A percentile compares a stretch with the other conserved stretches of the same genome.
Conservation (phyloP, 192 early-diverging fungal species). For the Coemansia sp. region DNA sequence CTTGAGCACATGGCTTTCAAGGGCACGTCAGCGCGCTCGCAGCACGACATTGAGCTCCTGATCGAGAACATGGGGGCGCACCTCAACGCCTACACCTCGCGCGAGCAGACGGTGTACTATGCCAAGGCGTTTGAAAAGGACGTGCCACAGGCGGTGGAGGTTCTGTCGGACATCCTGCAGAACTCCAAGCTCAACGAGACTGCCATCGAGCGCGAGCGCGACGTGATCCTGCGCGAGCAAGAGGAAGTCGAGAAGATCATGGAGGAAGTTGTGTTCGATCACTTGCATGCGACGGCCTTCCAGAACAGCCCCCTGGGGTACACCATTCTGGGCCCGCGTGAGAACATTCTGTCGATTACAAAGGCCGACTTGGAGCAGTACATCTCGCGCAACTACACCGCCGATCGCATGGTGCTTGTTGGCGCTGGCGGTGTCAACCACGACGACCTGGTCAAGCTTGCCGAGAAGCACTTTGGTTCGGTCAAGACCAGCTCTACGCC, state of each 20-base stretch:
- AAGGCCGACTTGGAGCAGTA: slow-evolving; percentile 87
- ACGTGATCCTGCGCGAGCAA: slow-evolving; percentile 95
- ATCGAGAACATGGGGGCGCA: slow-evolving; percentile 99
- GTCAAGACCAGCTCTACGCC: slow-evolving; percentile 65
- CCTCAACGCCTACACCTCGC: slow-evolving; percentile 98
- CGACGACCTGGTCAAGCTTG: slow-evolving; percentile 89
- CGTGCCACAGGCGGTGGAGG: slow-evolving; percentile 86
- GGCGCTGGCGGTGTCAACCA: slow-evolving; percentile 93
- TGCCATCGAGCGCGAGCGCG: slow-evolving; percentile 96
- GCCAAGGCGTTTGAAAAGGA: slow-evolving; percentile 92
- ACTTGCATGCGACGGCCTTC: slow-evolving; percentile 95
- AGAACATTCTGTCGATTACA: slow-evolving; percentile 91
- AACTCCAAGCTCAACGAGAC: slow-evolving; percentile 79
- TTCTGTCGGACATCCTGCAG: slow-evolving; percentile 95
- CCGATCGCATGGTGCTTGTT: slow-evolving; percentile 96
- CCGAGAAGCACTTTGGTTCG: slow-evolving; percentile 89
- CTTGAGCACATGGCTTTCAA: slow-evolving; percentile 99
- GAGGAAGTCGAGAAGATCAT: slow-evolving; percentile 92
- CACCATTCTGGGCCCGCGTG: slow-evolving; percentile 93
- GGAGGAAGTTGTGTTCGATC: slow-evolving; percentile 99
- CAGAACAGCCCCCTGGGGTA: slow-evolving; percentile 84
- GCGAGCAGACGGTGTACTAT: slow-evolving; percentile 99
- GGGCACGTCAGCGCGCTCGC: slow-evolving; percentile 85
- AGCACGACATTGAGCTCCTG: slow-evolving; percentile 89
- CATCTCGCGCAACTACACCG: slow-evolving; percentile 93